These are phyloP conservation scores for Clitopilus hobsonii DNA, from an alignment of 768 basidiomycete genomes.

Conservation along the genomic window DNA sequence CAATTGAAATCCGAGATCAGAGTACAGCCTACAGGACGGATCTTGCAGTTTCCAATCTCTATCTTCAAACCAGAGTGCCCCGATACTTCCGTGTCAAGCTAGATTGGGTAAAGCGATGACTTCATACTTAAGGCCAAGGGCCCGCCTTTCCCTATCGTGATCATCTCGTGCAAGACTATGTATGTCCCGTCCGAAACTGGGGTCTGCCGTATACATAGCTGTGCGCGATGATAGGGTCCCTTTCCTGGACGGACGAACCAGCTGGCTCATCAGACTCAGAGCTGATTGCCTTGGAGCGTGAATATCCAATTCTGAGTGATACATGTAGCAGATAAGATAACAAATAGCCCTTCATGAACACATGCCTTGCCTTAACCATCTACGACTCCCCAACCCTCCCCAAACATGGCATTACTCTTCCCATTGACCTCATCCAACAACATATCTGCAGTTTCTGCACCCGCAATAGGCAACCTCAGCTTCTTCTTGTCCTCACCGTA, in stretches of 20 bases:
- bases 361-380: neutral
- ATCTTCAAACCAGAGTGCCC: neutral
- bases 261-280: too few relatives aligned
- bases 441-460: slow-evolving; percentile 30
- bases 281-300: neutral
- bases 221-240: neutral
- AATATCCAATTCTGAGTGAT: neutral
- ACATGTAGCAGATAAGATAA: neutral
- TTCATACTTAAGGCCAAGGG: too few relatives aligned
- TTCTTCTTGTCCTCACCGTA: slow-evolving; percentile 15
- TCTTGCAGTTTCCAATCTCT: neutral
- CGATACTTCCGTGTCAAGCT: neutral
- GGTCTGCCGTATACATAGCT: too few relatives aligned
- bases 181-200: neutral
- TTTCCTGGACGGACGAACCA: neutral
- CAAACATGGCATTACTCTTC: slow-evolving; percentile 34
- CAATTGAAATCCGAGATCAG: neutral
- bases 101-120: neutral
- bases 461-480: slow-evolving; percentile 32
- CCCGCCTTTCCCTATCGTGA: neutral
- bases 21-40: neutral
- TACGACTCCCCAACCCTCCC: slow-evolving; percentile 24
- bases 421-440: slow-evolving; percentile 30
- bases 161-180: neutral
- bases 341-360: neutral